These are phyloP conservation scores for Ceriops zippeliana DNA, from an alignment of 345 rosid species.

Conservation along the genomic window DNA sequence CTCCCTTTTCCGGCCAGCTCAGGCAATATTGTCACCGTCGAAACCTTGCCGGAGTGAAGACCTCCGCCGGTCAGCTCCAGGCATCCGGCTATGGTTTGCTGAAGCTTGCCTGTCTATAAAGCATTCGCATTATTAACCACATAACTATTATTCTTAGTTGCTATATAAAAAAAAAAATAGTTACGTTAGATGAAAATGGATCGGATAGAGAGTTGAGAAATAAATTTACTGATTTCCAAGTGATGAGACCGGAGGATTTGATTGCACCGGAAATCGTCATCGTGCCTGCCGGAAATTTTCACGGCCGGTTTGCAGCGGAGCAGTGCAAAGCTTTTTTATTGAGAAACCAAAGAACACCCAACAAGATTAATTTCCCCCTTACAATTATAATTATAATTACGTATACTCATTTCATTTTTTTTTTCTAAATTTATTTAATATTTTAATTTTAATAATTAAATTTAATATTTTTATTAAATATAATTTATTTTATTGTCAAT, in stretches of 20 bases:
- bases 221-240: slow-evolving; percentile 46
- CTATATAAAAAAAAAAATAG: no score
- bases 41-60: slow-evolving; percentile 70
- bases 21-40: slow-evolving; percentile 58
- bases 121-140: neutral
- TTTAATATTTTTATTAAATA: no score
- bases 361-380: no score
- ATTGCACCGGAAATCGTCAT: slow-evolving; percentile 42
- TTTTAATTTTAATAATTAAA: no score
- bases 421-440: no score
- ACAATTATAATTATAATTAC: no score
- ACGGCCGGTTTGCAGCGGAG: no score
- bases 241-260: slow-evolving; percentile 46
- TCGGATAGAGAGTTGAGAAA: slow-evolving; percentile 12
- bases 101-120: slow-evolving; percentile 63
- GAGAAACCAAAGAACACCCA: no score
- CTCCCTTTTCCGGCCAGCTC: slow-evolving; percentile 71
- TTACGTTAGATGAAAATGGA: neutral
- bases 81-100: slow-evolving; percentile 60
- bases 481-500: no score
- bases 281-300: neutral
- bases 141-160: no score
- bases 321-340: no score
- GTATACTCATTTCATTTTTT: no score
- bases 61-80: slow-evolving; percentile 48